These are phyloP conservation scores for Mrakia blollopis DNA, from an alignment of 768 basidiomycete genomes.

Conservation along the genomic window DNA sequence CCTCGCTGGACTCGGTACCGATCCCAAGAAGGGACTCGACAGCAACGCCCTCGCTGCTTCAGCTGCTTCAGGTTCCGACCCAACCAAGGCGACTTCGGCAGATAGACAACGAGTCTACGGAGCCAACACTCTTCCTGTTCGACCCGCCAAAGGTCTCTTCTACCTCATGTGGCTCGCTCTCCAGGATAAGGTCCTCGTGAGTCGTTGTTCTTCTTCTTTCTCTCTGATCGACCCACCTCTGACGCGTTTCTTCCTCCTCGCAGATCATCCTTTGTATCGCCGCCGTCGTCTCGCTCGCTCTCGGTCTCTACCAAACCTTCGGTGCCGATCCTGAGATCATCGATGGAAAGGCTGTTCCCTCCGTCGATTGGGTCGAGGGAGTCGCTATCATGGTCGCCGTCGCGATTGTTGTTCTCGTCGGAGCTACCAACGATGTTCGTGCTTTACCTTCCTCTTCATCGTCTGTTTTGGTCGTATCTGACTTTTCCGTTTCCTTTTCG, in stretches of 20 bases:
- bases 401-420: conserved; percentile 62
- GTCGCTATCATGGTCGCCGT: conserved; percentile 52
- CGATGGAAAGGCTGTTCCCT: conserved; percentile 11
- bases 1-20: conserved; percentile 67
- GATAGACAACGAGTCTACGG: conserved; percentile 68
- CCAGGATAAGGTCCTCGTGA: conserved; percentile 82
- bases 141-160: conserved; percentile 64
- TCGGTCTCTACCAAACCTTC: conserved; percentile 91
- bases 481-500: neutral
- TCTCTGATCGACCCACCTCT: neutral
- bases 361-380: conserved; percentile 32
- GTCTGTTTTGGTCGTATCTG: neutral
- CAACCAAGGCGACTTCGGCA: conserved; percentile 50
- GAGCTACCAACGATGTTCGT: conserved; percentile 67
- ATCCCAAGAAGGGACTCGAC: conserved; percentile 47
- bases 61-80: conserved; percentile 4
- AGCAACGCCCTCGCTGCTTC: conserved; percentile 31
- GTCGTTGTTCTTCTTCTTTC: conserved; percentile 38
- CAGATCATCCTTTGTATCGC: conserved; percentile 87
- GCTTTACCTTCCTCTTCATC: neutral
- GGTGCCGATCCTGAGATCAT: conserved; percentile 58
- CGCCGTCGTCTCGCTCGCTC: conserved; percentile 83
- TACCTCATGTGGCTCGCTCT: conserved; percentile 77
- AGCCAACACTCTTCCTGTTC: conserved; percentile 64
- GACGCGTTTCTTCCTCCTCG: neutral